phyloP scores from a whole-genome alignment of 768 basidiomycete genomes.

The Erythrobasidium yunnanense region DNA sequence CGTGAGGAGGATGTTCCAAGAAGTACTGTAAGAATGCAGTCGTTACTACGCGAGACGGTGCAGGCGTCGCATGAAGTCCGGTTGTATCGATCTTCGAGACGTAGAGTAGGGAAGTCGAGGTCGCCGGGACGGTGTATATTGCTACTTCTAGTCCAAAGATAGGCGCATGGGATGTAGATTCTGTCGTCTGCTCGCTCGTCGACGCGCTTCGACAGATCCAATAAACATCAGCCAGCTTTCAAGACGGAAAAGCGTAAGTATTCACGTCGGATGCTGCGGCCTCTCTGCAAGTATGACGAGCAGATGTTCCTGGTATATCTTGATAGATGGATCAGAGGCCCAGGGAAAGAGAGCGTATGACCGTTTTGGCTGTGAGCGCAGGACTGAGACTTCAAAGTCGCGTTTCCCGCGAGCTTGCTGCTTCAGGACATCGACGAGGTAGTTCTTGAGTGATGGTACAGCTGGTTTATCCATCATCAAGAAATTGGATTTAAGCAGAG shows the following conservation, averaged over 20 bases:
- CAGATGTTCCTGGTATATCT: slow-evolving; percentile 62
- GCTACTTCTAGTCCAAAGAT: slow-evolving; percentile 69
- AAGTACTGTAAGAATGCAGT: slow-evolving; percentile 50
- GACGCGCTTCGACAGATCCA: too few species aligned
- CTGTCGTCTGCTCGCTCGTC: too few species aligned
- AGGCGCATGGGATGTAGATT: too few species aligned
- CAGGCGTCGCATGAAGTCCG: slow-evolving; percentile 50
- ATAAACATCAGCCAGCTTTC: too few species aligned
- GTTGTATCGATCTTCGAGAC: slow-evolving; percentile 91
- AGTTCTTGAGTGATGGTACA: not conserved
- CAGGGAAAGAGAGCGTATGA: slow-evolving; percentile 60
- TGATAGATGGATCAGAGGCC: slow-evolving; percentile 50
- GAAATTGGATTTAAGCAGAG: too few species aligned
- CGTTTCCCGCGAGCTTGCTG: slow-evolving; percentile 14
- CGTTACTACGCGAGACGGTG: slow-evolving; percentile 55
- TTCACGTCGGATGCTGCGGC: not conserved
- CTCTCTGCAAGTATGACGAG: slow-evolving; percentile 55
- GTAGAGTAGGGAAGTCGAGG: slow-evolving; percentile 64
- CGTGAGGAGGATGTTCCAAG: slow-evolving; percentile 29
- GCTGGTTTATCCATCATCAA: not conserved
- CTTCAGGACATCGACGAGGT: not conserved
- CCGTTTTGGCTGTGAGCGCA: slow-evolving; percentile 46
- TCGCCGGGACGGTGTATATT: slow-evolving; percentile 62
- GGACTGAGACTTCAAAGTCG: slow-evolving; percentile 20
- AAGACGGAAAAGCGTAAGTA: not conserved